phyloP scores from a whole-genome alignment of 495 filamentous ascomycete genomes.

The Schizothecium vesticola region DNA sequence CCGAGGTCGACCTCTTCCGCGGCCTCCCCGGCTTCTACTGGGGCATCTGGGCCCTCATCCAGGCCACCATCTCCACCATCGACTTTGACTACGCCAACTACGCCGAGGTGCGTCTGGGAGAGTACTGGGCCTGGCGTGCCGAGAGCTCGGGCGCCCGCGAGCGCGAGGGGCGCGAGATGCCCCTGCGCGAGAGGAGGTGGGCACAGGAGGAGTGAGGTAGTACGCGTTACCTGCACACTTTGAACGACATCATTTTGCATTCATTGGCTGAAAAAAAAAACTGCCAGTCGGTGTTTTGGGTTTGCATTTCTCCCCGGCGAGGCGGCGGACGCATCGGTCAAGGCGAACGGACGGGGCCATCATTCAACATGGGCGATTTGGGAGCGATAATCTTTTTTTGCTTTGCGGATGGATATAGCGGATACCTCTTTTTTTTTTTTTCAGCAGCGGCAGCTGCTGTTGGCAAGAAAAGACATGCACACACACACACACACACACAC shows the following conservation, averaged over 20 bases:
- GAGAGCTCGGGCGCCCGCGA: conserved; percentile 59
- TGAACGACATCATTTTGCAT: conserved; percentile 2
- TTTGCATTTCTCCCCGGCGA: not conserved
- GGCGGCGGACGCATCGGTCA: not conserved
- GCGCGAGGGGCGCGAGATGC: conserved; percentile 52
- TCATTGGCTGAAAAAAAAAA: not conserved
- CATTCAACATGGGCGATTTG: conserved; percentile 12
- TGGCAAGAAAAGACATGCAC: not conserved
- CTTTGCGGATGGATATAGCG: not conserved
- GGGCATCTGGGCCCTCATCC: conserved; percentile 96
- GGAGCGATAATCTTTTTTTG: not conserved
- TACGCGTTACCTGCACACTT: not conserved
- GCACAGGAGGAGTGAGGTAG: conserved; percentile 47
- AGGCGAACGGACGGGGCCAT: not conserved
- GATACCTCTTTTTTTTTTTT: not conserved
- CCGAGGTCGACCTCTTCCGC: conserved; percentile 81
- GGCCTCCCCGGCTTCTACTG: conserved; percentile 84
- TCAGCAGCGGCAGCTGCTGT: not conserved
- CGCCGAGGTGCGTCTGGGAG: conserved; percentile 78
- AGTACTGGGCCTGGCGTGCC: conserved; percentile 94
- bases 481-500: not conserved
- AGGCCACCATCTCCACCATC: conserved; percentile 90
- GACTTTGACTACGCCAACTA: conserved; percentile 96
- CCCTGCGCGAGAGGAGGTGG: conserved; percentile 80
- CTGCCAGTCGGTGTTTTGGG: not conserved